Evolutionary conservation across 129 eudicot genomes (phyloP).

Genomic region (Scalesia atractyloides): DNA sequence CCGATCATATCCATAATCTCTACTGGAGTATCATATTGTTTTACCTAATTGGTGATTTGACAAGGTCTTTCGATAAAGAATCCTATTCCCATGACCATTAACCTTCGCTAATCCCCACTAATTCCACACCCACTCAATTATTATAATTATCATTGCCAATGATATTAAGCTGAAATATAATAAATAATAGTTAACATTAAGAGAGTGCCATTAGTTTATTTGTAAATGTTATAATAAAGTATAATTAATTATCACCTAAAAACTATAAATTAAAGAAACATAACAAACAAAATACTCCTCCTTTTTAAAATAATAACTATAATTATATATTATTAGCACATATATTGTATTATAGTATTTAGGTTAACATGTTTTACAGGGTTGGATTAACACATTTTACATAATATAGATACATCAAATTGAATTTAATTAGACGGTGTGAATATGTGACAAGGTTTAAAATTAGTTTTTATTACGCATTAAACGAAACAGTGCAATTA

Average conservation of each 20-base stretch:
- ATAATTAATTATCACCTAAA: background rate
- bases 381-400: too few relatives aligned
- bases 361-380: too few relatives aligned
- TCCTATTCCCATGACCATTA: slow-evolving; percentile 40
- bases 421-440: too few relatives aligned
- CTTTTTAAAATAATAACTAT: background rate
- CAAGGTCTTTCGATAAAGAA: slow-evolving; percentile 40
- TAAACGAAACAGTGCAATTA: too few relatives aligned
- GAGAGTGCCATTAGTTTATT: background rate
- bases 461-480: too few relatives aligned
- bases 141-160: slow-evolving; percentile 18
- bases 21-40: slow-evolving; percentile 15
- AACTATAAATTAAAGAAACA: too few relatives aligned
- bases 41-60: slow-evolving; percentile 37
- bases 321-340: too few relatives aligned
- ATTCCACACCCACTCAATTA: slow-evolving; percentile 28
- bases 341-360: too few relatives aligned
- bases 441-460: too few relatives aligned
- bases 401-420: too few relatives aligned
- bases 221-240: background rate
- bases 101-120: slow-evolving; percentile 40
- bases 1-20: too few relatives aligned
- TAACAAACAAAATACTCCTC: background rate
- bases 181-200: background rate
- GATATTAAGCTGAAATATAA: slow-evolving; percentile 1